Conservation (phyloP, 2,329 filamentous ascomycete species). For the Alternaria sp. region DNA sequence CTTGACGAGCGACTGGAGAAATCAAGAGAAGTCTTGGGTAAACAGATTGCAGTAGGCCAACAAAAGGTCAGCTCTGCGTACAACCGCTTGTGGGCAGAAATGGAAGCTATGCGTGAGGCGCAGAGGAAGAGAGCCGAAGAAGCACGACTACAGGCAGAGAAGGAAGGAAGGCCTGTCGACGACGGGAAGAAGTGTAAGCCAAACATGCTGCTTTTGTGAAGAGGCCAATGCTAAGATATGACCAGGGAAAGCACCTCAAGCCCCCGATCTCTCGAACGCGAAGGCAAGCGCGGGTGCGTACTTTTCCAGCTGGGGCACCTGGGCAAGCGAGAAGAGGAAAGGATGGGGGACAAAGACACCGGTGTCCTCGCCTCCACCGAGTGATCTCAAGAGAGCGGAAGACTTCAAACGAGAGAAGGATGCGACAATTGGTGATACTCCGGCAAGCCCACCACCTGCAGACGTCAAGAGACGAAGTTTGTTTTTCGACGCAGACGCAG, state of each 20-base stretch:
- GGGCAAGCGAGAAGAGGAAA: constrained; percentile 77
- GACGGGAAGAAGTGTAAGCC: constrained; percentile 37
- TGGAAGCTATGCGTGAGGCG: constrained; percentile 81
- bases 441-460: background rate
- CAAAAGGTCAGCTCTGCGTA: constrained; percentile 89
- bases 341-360: constrained; percentile 44
- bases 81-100: constrained; percentile 88
- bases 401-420: constrained; percentile 37
- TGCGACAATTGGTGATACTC: constrained; percentile 9
- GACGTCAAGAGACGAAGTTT: constrained; percentile 24
- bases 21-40: constrained; percentile 84
- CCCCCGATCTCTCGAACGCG: constrained; percentile 62
- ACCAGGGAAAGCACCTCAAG: constrained; percentile 40
- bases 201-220: background rate
- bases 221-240: constrained; percentile 4
- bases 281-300: constrained; percentile 70
- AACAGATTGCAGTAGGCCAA: constrained; percentile 85
- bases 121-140: constrained; percentile 72
- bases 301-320: constrained; percentile 69
- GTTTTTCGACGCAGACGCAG: constrained; percentile 34
- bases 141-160: constrained; percentile 53
- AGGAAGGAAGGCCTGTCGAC: constrained; percentile 29
- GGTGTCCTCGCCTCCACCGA: constrained; percentile 31
- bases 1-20: constrained; percentile 89
- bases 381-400: constrained; percentile 40